Evolutionary conservation across 2,329 filamentous ascomycete genomes (phyloP).

Genomic region (Pestalotiopsis sp.): DNA sequence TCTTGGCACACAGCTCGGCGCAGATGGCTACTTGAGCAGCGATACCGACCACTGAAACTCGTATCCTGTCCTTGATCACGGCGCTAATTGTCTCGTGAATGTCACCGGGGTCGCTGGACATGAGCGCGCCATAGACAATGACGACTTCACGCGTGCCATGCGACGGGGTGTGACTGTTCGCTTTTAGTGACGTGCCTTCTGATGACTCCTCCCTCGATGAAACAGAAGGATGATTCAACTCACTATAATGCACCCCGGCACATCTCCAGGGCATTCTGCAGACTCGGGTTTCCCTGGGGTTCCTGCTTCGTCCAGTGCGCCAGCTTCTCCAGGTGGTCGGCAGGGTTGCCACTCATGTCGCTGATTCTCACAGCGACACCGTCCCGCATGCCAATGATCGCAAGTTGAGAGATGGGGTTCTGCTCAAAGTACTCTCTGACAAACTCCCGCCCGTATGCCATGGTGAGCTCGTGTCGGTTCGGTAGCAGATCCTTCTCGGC

Average conservation of each 20-base stretch:
- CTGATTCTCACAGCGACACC: constrained; percentile 84
- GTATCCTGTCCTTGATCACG: constrained; percentile 80
- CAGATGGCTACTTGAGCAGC: constrained; percentile 93
- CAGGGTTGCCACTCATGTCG: constrained; percentile 89
- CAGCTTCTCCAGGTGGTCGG: constrained; percentile 81
- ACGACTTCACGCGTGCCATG: constrained; percentile 94
- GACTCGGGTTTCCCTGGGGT: constrained; percentile 73
- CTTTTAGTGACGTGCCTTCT: constrained; percentile 7
- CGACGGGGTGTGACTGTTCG: constrained; percentile 75
- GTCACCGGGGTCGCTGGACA: constrained; percentile 90
- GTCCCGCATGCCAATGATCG: constrained; percentile 90
- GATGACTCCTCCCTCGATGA: not conserved
- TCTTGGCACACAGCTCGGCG: constrained; percentile 82
- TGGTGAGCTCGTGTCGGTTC: constrained; percentile 78
- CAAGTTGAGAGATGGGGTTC: constrained; percentile 95
- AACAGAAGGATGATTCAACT: constrained; percentile 25
- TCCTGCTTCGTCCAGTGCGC: constrained; percentile 66
- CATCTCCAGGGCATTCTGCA: constrained; percentile 97
- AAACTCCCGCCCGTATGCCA: constrained; percentile 84
- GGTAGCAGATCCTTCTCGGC: constrained; percentile 91
- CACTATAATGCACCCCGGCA: constrained; percentile 87
- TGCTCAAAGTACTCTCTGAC: constrained; percentile 96
- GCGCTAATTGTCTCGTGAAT: constrained; percentile 86
- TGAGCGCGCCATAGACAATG: constrained; percentile 86
- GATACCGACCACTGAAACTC: constrained; percentile 86